Conservation (phyloP, 1,139 yeast species). For the Cylindricascospora bacillispora region DNA sequence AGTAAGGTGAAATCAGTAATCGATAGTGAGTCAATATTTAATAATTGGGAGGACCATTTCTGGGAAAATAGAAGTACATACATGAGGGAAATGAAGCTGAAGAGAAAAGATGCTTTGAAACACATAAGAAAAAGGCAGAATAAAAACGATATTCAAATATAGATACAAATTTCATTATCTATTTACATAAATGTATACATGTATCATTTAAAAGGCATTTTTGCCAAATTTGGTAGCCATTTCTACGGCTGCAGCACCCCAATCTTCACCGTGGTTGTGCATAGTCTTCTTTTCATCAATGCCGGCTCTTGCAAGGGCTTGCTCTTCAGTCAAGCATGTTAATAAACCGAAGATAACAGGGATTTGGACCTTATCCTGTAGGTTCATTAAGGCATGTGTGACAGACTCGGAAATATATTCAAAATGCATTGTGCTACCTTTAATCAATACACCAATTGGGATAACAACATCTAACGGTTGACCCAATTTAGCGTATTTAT, state of each 20-base stretch:
- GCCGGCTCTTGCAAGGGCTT: constrained; percentile 93
- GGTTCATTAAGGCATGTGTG: constrained; percentile 71
- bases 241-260: constrained; percentile 99
- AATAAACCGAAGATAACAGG: constrained; percentile 91
- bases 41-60: constrained; percentile 63
- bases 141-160: background rate
- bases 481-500: constrained; percentile 33
- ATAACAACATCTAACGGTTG: constrained; percentile 70
- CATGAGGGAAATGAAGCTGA: constrained; percentile 61
- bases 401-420: constrained; percentile 92
- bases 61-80: constrained; percentile 76
- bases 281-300: constrained; percentile 45
- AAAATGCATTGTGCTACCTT: constrained; percentile 96
- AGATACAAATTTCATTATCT: no score
- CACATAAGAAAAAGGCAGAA: background rate
- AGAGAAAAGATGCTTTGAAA: constrained; percentile 61
- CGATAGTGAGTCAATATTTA: constrained; percentile 31
- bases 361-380: constrained; percentile 54
- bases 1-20: constrained; percentile 38
- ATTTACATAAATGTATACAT: no score
- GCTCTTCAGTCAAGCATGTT: constrained; percentile 88
- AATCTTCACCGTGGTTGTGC: constrained; percentile 96
- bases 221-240: constrained; percentile 51
- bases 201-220: constrained; percentile 9
- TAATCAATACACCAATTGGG: constrained; percentile 88